A percentile compares a stretch with the other conserved stretches of the same genome.
Conservation (phyloP, 2,329 filamentous ascomycete species). For the Phialocephala sp. region DNA sequence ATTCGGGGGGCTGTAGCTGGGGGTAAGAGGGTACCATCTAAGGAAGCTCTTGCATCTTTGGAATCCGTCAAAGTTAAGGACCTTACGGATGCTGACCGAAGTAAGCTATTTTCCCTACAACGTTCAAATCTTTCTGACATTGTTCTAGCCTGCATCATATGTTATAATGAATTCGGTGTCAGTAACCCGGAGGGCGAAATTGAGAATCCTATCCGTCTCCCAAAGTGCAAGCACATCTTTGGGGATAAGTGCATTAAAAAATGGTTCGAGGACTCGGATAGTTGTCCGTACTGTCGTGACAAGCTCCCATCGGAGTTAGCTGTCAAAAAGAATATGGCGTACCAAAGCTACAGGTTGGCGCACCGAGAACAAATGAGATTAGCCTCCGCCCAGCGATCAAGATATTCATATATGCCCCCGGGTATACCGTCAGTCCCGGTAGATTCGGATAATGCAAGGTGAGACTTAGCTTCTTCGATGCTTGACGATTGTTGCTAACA, state of each 20-base stretch:
- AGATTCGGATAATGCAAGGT: neutral
- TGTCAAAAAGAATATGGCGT: slow-evolving; percentile 25
- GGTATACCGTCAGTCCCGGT: neutral
- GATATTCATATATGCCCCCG: neutral
- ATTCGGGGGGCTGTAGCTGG: slow-evolving; percentile 33
- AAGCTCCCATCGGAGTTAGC: slow-evolving; percentile 59
- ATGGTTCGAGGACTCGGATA: slow-evolving; percentile 67
- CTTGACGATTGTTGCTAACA: slow-evolving; percentile 2
- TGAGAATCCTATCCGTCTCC: slow-evolving; percentile 62
- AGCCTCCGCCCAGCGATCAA: neutral
- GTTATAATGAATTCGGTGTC: slow-evolving; percentile 66
- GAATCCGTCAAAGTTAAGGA: slow-evolving; percentile 38
- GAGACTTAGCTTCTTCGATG: neutral
- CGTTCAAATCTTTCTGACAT: neutral
- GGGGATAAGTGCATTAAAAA: slow-evolving; percentile 69
- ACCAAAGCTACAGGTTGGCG: slow-evolving; percentile 12
- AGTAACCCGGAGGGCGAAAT: slow-evolving; percentile 62
- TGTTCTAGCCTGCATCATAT: slow-evolving; percentile 62
- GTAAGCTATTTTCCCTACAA: slow-evolving; percentile 33
- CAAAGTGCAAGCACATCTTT: slow-evolving; percentile 68
- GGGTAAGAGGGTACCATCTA: slow-evolving; percentile 39
- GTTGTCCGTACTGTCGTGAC: slow-evolving; percentile 68
- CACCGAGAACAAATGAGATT: slow-evolving; percentile 25
- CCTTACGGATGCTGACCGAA: slow-evolving; percentile 36
- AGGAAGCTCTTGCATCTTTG: slow-evolving; percentile 39